Conservation (phyloP, 176 grass and related monocot species). For the Oryza nivara region DNA sequence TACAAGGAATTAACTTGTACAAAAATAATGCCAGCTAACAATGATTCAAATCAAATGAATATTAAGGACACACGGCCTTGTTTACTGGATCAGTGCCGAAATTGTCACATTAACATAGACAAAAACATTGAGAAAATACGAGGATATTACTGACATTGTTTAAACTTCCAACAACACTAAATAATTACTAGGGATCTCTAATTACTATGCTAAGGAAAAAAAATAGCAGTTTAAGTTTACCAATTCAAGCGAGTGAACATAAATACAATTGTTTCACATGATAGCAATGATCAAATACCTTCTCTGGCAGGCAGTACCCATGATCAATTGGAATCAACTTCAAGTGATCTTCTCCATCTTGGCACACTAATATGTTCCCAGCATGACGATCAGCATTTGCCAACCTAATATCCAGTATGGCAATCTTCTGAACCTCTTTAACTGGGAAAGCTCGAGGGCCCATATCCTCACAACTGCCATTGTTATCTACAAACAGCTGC, state of each 20-base stretch:
- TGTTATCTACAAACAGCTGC: constrained; percentile 54
- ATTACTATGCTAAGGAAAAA: not conserved
- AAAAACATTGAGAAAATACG: too few species aligned
- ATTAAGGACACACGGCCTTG: too few species aligned
- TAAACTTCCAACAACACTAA: too few species aligned
- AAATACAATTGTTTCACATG: not conserved
- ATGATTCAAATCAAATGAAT: too few species aligned
- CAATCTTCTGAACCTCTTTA: constrained; percentile 61
- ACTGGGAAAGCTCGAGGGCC: constrained; percentile 47
- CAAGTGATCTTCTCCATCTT: constrained; percentile 26
- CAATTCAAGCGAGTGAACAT: too few species aligned
- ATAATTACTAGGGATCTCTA: too few species aligned
- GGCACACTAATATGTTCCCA: constrained; percentile 52
- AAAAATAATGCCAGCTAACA: too few species aligned
- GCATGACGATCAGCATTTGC: constrained; percentile 64
- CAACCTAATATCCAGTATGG: constrained; percentile 55
- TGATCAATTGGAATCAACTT: constrained; percentile 63
- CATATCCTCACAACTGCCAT: constrained; percentile 54
- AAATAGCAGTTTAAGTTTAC: not conserved
- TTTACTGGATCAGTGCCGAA: too few species aligned
- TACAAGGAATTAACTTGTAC: too few species aligned
- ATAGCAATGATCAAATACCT: not conserved
- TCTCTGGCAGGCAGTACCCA: constrained; percentile 66
- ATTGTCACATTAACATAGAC: too few species aligned
- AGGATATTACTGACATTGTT: too few species aligned